phyloP scores from a whole-genome alignment of 2,329 filamentous ascomycete species.

The Alternaria incomplexa region DNA sequence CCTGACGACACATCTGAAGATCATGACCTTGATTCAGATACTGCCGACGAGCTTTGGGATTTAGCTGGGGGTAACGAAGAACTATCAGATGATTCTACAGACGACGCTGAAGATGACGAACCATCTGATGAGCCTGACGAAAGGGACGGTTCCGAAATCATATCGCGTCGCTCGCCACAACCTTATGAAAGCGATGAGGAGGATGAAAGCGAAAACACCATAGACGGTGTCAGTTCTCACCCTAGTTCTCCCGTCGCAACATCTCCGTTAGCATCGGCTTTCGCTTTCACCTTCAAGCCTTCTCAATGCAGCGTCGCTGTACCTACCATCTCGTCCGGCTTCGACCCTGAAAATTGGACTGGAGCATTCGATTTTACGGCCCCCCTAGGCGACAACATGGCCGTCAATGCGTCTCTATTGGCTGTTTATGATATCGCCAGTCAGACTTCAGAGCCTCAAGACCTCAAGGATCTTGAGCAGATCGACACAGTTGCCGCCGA shows the following conservation, averaged over 20 bases:
- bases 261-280: not conserved
- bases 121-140: not conserved
- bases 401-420: not conserved
- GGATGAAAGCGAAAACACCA: not conserved
- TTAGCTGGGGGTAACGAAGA: not conserved
- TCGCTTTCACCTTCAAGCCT: not conserved
- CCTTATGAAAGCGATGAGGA: not conserved
- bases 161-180: not conserved
- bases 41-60: not conserved
- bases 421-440: no score
- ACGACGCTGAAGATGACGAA: not conserved
- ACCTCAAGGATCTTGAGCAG: not conserved
- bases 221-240: not conserved
- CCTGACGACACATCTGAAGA: not conserved
- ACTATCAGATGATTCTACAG: not conserved
- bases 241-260: fast-evolving
- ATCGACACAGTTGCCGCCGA: not conserved
- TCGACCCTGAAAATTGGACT: not conserved
- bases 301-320: not conserved
- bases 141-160: not conserved
- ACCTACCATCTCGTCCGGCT: not conserved
- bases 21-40: not conserved
- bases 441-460: not conserved
- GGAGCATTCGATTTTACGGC: not conserved
- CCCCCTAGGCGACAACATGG: not conserved